Base-by-base conservation (phyloP, 2,329 filamentous ascomycete genomes). In the Cladophialophora chaetospira region DNA sequence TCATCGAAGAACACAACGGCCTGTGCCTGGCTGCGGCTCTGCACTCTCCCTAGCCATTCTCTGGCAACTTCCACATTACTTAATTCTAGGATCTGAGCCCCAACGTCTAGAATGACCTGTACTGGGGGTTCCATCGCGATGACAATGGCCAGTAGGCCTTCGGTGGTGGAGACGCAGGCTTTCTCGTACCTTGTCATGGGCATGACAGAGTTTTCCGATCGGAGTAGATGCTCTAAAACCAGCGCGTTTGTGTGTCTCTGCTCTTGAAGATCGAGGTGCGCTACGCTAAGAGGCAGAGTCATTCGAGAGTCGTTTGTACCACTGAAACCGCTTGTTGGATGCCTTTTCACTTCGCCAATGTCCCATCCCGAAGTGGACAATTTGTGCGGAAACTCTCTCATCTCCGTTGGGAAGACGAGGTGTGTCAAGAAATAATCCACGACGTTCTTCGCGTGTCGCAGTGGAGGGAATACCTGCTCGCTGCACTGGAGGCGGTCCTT, bases 361-460 rank as follows among this genome's bases (percentile, higher is more conserved):
- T 90, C 85, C 87, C 86, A 89, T 0, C 85, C 86, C 0, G 86
- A 89, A 0, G 83, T 78, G 0, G 82, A 84, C 0, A 90, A 70
- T 58, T 88, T 89, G 5, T 76, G 53, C 0, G 81, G 79, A 46
- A 88, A 90, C 55, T 88, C 81, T 21, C 79, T 84, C 60, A 82
- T 78, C 19, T 86, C 79, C 29, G 78, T 83, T 0, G 84, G 77
- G 58, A 89, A 89, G 0, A 87, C 79, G 0, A 85, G 65, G 4
- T 75, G 68, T 0, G 71, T 69, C 0, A 92, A 67, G 64, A 81
- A 91, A 60, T 84, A 89, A 60, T 91, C 82, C 1, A 89, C 76
- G 2, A 73, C 75, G 0, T 67, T 70, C 59, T 85, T 86, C 0
- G 79, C 75, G 53, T 75, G 77, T 0, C 77, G 73, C 0, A 89